Evolutionary conservation across 1,284 basidiomycete species (phyloP).

Genomic region (Ganoderma resinaceum): DNA sequence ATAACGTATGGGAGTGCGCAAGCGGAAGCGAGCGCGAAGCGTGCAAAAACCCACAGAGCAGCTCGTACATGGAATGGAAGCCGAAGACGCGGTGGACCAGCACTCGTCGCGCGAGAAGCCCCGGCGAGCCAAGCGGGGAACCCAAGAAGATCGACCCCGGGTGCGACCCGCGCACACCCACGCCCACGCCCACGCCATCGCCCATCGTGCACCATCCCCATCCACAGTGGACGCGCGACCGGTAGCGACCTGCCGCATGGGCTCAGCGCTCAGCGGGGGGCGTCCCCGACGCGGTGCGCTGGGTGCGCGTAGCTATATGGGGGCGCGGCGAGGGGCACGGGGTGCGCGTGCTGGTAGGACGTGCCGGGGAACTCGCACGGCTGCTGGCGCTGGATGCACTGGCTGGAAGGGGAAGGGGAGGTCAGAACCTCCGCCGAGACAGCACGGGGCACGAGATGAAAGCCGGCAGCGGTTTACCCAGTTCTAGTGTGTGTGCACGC

Average conservation of each 20-base stretch:
- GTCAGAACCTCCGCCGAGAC: background rate
- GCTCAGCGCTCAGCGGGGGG: background rate
- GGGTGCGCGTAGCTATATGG: background rate
- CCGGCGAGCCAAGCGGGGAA: background rate
- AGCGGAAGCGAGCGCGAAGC: background rate
- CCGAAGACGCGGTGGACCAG: background rate
- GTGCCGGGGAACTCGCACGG: constrained; percentile 26
- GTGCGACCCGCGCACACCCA: too few relatives aligned
- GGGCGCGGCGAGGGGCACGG: background rate
- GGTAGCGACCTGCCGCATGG: constrained; percentile 2
- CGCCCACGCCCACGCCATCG: too few relatives aligned
- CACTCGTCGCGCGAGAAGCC: background rate
- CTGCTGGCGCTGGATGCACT: constrained; percentile 27
- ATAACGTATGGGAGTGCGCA: background rate
- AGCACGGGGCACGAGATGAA: background rate
- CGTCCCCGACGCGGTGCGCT: background rate
- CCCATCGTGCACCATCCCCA: too few relatives aligned
- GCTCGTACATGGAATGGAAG: background rate
- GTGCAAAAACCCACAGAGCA: background rate
- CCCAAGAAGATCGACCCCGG: background rate
- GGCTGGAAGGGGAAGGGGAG: constrained; percentile 11
- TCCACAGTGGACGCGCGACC: background rate
- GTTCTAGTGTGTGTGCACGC: background rate
- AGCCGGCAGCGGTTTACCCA: background rate
- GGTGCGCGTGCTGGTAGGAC: background rate